Conservation (phyloP, 2,329 filamentous ascomycete species). For the Phialemoniopsis sp. region DNA sequence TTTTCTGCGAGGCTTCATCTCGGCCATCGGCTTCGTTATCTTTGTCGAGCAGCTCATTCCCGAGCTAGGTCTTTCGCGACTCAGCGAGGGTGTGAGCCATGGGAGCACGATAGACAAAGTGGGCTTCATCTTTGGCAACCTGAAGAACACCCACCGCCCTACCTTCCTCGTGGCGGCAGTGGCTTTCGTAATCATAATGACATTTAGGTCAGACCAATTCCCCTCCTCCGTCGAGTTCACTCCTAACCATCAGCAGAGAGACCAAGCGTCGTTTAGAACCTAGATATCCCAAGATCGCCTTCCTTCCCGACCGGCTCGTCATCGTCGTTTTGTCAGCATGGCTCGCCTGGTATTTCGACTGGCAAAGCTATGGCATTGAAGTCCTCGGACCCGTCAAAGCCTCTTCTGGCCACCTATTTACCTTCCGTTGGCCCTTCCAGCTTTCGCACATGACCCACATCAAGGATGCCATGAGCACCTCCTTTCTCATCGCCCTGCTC, state of each 20-base stretch:
- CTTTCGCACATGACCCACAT: constrained; percentile 74
- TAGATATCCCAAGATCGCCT: constrained; percentile 75
- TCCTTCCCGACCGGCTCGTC: constrained; percentile 85
- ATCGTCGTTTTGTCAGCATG: constrained; percentile 84
- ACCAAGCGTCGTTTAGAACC: constrained; percentile 78
- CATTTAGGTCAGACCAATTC: constrained; percentile 60
- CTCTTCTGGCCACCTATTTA: constrained; percentile 65
- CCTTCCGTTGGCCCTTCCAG: constrained; percentile 83
- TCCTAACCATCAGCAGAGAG: constrained; percentile 45
- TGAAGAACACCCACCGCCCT: constrained; percentile 63
- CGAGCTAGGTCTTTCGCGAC: constrained; percentile 70
- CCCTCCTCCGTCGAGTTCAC: neutral
- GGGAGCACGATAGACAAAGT: constrained; percentile 86
- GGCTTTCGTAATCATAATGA: constrained; percentile 85
- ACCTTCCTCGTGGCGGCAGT: constrained; percentile 74
- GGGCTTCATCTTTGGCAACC: constrained; percentile 68
- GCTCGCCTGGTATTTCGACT: constrained; percentile 70
- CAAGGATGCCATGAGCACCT: constrained; percentile 81
- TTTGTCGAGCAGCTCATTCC: constrained; percentile 92
- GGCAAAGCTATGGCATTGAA: constrained; percentile 76
- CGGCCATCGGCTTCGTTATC: constrained; percentile 93
- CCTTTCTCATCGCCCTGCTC: constrained; percentile 87
- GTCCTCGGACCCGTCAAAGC: constrained; percentile 80
- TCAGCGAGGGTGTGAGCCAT: constrained; percentile 63
- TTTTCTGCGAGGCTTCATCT: constrained; percentile 93